phyloP scores from a whole-genome alignment of 345 rosid genomes.

The Erucastrum elatum region DNA sequence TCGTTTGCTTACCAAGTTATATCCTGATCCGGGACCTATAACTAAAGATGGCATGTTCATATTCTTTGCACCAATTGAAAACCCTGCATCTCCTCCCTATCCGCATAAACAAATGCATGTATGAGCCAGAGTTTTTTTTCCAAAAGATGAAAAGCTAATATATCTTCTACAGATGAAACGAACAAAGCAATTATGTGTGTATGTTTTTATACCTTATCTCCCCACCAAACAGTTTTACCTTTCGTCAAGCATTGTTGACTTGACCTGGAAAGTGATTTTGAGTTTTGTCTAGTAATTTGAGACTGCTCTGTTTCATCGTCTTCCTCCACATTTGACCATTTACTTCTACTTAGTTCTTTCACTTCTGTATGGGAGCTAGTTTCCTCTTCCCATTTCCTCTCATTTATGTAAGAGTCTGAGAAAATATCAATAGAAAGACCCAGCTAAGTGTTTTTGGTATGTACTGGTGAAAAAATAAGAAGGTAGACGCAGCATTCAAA shows the following conservation, averaged over 20 bases:
- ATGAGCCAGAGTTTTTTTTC: background rate
- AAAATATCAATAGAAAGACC: background rate
- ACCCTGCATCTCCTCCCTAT: constrained; percentile 73
- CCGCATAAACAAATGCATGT: background rate
- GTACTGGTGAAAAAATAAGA: background rate
- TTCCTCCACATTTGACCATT: constrained; percentile 81
- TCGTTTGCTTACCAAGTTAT: constrained; percentile 64
- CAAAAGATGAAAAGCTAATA: background rate
- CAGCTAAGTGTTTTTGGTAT: background rate
- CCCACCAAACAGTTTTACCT: constrained; percentile 81
- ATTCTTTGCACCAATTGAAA: constrained; percentile 73
- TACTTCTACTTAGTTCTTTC: constrained; percentile 73
- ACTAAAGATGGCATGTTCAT: constrained; percentile 58
- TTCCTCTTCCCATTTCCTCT: constrained; percentile 54
- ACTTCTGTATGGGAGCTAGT: constrained; percentile 48
- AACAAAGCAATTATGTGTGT: background rate
- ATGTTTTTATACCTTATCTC: constrained; percentile 66
- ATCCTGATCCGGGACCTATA: constrained; percentile 92
- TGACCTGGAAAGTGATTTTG: constrained; percentile 54
- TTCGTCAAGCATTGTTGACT: constrained; percentile 47
- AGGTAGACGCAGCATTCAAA: background rate
- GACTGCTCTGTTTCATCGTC: constrained; percentile 54
- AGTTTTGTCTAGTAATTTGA: constrained; percentile 37
- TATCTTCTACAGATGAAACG: background rate
- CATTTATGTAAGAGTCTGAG: constrained; percentile 42